Evolutionary conservation across 2,329 filamentous ascomycete species (phyloP).

Genomic region (Volutella citrinella): DNA sequence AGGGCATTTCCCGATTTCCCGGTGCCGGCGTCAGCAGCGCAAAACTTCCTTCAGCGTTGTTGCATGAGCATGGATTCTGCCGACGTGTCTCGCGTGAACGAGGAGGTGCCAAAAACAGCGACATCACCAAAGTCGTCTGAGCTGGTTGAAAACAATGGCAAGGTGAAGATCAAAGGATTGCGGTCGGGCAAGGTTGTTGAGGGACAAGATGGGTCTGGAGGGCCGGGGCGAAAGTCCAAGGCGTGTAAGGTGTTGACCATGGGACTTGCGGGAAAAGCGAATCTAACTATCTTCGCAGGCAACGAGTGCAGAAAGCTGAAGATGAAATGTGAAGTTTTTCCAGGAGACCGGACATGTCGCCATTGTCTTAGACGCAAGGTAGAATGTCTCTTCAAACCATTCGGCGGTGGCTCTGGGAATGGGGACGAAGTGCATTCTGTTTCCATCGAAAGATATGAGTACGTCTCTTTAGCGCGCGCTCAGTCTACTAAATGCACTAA

Average conservation of each 20-base stretch:
- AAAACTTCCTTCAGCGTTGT: background rate
- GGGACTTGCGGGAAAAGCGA: background rate
- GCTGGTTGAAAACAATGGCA: constrained; percentile 1
- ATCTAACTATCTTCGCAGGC: constrained; percentile 3
- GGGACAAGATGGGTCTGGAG: constrained; percentile 2
- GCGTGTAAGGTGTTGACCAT: constrained; percentile 6
- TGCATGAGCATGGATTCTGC: constrained; percentile 2
- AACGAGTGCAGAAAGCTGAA: constrained; percentile 14
- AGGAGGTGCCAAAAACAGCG: background rate
- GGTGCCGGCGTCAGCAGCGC: background rate
- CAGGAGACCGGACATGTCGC: constrained; percentile 13
- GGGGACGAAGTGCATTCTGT: background rate
- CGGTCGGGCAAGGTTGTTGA: constrained; percentile 3
- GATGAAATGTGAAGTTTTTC: constrained; percentile 14
- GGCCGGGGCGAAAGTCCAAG: constrained; percentile 13
- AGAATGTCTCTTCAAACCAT: constrained; percentile 11
- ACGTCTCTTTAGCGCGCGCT: background rate
- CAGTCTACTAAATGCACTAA: background rate
- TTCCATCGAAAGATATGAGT: constrained; percentile 13
- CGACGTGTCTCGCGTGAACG: background rate
- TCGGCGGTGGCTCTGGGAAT: background rate
- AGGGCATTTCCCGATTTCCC: constrained; percentile 13
- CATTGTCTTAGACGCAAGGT: constrained; percentile 13
- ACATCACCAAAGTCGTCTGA: background rate
- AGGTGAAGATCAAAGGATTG: constrained; percentile 1